Evolutionary conservation across 179 eudicot species (phyloP).

Genomic region (Beta corolliflora): DNA sequence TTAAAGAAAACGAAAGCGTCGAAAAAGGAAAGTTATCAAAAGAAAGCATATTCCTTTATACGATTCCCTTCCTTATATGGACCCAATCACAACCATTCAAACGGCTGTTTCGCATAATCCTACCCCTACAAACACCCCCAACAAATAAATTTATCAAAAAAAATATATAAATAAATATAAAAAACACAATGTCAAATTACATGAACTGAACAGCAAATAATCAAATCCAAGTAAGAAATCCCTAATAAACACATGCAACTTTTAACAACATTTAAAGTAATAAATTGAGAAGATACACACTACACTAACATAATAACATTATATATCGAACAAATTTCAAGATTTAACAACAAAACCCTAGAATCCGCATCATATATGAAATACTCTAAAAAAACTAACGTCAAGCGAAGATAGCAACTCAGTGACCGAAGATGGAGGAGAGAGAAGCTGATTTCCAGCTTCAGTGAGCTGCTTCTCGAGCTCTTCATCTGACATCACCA

Average conservation of each 20-base stretch:
- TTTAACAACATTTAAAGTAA: neutral
- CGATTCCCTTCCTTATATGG: neutral
- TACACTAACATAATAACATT: neutral
- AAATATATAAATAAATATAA: no score
- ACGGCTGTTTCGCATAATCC: no score
- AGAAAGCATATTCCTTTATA: constrained; percentile 10
- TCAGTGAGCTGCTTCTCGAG: constrained; percentile 53
- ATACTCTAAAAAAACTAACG: constrained; percentile 41
- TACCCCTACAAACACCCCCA: no score
- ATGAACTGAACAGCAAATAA: neutral
- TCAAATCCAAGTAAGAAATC: neutral
- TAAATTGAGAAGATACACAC: neutral
- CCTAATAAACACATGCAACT: constrained; percentile 9
- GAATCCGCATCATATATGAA: neutral
- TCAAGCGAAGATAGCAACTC: constrained; percentile 60
- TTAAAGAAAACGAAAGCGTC: neutral
- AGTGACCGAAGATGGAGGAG: constrained; percentile 46
- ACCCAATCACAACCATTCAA: neutral
- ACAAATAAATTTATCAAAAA: neutral
- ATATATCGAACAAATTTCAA: constrained; percentile 1
- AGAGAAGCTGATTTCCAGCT: constrained; percentile 56
- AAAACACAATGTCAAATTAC: no score
- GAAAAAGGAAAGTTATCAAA: neutral
- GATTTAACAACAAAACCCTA: neutral
- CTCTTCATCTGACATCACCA: constrained; percentile 41